Conservation (phyloP, 2,329 filamentous ascomycete genomes). For the Coleophoma crateriformis region DNA sequence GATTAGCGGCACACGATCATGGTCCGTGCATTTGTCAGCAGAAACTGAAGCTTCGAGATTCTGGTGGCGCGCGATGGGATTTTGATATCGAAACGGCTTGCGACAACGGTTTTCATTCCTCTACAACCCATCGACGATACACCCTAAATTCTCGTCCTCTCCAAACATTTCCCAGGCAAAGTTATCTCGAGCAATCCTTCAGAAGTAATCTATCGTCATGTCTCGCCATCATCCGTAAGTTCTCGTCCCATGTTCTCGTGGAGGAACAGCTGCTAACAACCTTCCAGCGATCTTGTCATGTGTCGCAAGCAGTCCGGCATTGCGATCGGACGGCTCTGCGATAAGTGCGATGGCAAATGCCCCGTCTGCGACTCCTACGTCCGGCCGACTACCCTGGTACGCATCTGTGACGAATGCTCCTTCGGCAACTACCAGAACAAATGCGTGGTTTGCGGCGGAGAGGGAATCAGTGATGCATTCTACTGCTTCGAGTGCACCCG, state of each 20-base stretch:
- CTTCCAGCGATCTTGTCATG: slow-evolving; percentile 85
- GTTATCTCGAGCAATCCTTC: too few species aligned
- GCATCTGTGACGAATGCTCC: slow-evolving; percentile 98
- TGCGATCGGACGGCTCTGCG: slow-evolving; percentile 95
- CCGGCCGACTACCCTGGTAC: slow-evolving; percentile 90
- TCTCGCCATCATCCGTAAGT: slow-evolving; percentile 61
- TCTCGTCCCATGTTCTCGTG: not conserved
- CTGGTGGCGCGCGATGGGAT: slow-evolving; percentile 5
- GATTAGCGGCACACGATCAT: not conserved
- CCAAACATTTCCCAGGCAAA: too few species aligned
- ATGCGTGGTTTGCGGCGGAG: slow-evolving; percentile 96
- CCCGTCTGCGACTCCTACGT: slow-evolving; percentile 99
- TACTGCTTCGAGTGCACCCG: slow-evolving; percentile 99
- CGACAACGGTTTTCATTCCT: not conserved
- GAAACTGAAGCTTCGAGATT: slow-evolving; percentile 7
- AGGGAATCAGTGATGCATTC: slow-evolving; percentile 96
- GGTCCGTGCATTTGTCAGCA: slow-evolving; percentile 13
- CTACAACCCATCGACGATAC: too few species aligned
- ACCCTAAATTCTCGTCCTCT: too few species aligned
- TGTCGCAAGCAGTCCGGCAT: slow-evolving; percentile 98
- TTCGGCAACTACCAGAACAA: slow-evolving; percentile 99
- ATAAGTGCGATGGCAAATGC: slow-evolving; percentile 99
- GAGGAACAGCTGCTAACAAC: slow-evolving; percentile 6
- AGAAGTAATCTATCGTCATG: slow-evolving; percentile 13
- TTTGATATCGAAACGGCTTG: not conserved